A percentile compares a stretch with the other conserved stretches of the same genome.
Conservation (phyloP, 768 basidiomycete species). For the Boletales sp. region DNA sequence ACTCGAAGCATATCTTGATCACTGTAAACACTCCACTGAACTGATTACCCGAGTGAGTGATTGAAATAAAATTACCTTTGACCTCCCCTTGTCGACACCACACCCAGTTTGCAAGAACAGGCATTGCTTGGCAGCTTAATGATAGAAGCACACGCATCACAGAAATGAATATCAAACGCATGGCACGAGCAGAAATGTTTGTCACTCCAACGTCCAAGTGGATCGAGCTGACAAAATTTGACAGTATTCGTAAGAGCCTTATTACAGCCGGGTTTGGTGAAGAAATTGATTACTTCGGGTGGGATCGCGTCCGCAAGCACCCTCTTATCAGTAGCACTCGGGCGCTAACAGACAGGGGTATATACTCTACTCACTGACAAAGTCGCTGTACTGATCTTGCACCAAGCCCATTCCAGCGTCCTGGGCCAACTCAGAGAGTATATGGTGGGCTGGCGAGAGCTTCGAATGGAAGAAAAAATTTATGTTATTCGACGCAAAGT, state of each 20-base stretch:
- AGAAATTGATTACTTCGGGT: conserved; percentile 29
- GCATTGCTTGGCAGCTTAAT: conserved; percentile 24
- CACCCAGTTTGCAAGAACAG: conserved; percentile 22
- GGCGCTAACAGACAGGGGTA: conserved; percentile 21
- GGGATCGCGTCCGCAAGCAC: conserved; percentile 30
- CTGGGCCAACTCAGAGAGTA: conserved; percentile 21
- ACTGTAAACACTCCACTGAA: conserved; percentile 8
- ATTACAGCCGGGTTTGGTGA: conserved; percentile 19
- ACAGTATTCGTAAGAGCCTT: conserved; percentile 20
- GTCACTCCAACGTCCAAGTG: conserved; percentile 1
- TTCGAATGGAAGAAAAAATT: conserved; percentile 28
- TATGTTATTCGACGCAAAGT: conserved; percentile 23
- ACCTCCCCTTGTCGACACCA: conserved; percentile 6
- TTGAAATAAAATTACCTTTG: background rate
- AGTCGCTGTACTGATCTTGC: conserved; percentile 5
- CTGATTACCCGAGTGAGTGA: conserved; percentile 10
- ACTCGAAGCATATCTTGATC: conserved; percentile 18
- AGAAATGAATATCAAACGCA: conserved; percentile 22
- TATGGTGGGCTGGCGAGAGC: conserved; percentile 30
- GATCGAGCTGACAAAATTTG: conserved; percentile 3
- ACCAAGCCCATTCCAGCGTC: conserved; percentile 15
- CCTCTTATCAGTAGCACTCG: conserved; percentile 25
- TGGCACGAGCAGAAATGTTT: conserved; percentile 25
- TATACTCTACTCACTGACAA: background rate
- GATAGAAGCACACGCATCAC: conserved; percentile 15